phyloP scores from a whole-genome alignment of 139 green algal genomes.

The Picochlorum sp. region DNA sequence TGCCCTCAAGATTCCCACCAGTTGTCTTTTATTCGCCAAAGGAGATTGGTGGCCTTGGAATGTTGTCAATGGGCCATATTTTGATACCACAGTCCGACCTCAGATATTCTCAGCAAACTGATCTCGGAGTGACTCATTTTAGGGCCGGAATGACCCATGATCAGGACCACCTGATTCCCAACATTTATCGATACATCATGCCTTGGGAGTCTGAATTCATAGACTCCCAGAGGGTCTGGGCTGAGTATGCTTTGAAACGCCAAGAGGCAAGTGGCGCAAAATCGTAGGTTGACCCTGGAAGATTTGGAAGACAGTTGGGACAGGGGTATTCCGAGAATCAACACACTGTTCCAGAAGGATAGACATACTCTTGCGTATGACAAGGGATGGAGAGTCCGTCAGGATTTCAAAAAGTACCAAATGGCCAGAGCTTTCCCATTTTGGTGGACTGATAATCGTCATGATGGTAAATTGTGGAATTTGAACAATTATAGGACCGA shows the following conservation, averaged over 20 bases:
- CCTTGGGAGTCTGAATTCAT: constrained; percentile 98
- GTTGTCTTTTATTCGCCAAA: constrained; percentile 98
- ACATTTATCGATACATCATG: constrained; percentile 95
- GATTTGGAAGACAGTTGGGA: constrained; percentile 97
- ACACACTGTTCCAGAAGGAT: constrained; percentile 99
- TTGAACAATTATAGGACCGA: constrained; percentile 98
- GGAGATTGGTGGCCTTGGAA: constrained; percentile 97
- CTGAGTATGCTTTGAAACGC: constrained; percentile 98
- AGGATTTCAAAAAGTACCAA: constrained; percentile 90
- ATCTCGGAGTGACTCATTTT: constrained; percentile 98
- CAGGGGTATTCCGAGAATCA: constrained; percentile 97
- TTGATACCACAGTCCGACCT: constrained; percentile 83
- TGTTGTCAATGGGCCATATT: constrained; percentile 99
- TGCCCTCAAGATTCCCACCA: constrained; percentile 91
- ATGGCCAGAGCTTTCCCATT: constrained; percentile 86
- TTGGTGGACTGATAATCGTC: constrained; percentile 98
- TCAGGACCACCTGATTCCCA: constrained; percentile 98
- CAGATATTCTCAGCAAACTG: constrained; percentile 72
- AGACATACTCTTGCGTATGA: constrained; percentile 98
- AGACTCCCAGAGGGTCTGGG: constrained; percentile 96
- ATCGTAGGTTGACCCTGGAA: constrained; percentile 76
- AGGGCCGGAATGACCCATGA: constrained; percentile 95
- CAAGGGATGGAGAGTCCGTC: constrained; percentile 96
- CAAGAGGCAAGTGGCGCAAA: constrained; percentile 71
- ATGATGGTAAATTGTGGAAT: constrained; percentile 99